A percentile compares a stretch with the other conserved stretches of the same genome.
These are phyloP conservation scores for Paraphoma sp. DNA, from an alignment of 2,329 filamentous ascomycete genomes.

Conservation along the genomic window DNA sequence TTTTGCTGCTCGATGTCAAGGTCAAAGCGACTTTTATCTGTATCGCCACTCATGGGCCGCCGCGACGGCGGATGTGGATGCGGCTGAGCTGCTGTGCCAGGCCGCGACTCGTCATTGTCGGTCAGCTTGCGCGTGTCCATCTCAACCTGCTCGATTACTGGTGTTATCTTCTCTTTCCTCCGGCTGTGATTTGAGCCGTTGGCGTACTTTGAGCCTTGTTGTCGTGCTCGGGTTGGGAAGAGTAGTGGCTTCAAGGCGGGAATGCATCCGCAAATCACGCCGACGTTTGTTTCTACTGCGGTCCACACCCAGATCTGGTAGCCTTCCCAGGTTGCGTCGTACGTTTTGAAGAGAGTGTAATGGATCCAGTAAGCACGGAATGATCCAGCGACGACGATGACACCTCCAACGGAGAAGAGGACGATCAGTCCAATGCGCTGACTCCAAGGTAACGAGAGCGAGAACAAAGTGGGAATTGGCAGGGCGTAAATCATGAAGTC, in stretches of 20 bases:
- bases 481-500: constrained; percentile 56
- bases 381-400: constrained; percentile 55
- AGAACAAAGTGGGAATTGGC: constrained; percentile 55
- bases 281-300: constrained; percentile 52
- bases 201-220: constrained; percentile 36
- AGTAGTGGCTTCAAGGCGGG: constrained; percentile 53
- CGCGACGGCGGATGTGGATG: constrained; percentile 25
- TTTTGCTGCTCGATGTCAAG: constrained; percentile 46
- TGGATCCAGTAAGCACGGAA: constrained; percentile 57
- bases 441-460: constrained; percentile 52
- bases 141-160: constrained; percentile 41
- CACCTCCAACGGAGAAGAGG: constrained; percentile 53
- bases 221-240: constrained; percentile 41
- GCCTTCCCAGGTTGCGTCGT: constrained; percentile 56
- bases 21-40: constrained; percentile 44
- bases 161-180: constrained; percentile 41
- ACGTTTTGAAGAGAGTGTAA: constrained; percentile 52
- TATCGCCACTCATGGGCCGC: constrained; percentile 43
- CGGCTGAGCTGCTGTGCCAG: constrained; percentile 24
- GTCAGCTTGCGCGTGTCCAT: constrained; percentile 43
- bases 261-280: constrained; percentile 53
- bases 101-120: constrained; percentile 30
- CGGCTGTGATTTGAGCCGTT: constrained; percentile 41
- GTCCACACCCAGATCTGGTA: constrained; percentile 54
- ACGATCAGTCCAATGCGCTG: constrained; percentile 53